These are phyloP conservation scores for thale cress (Arabidopsis thaliana) DNA, from an alignment of 345 rosid species.

Conservation along the genomic window TAIR10.1 NC_003071.7:16659501-16660000, in stretches of 20 bases:
- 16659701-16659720: slow-evolving; percentile 38
- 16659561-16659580: slow-evolving; percentile 38
- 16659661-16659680: slow-evolving; percentile 21
- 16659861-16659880: background rate
- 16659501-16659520: slow-evolving; percentile 92
- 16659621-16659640: slow-evolving; percentile 85
- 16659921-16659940: slow-evolving; percentile 17
- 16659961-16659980: no score
- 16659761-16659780: slow-evolving; percentile 98
- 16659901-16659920: background rate
- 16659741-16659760: slow-evolving; percentile 94
- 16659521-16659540: background rate
- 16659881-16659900: background rate
- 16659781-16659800: slow-evolving; percentile 95
- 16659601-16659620: slow-evolving; percentile 86
- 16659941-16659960: background rate
- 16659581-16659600: slow-evolving; percentile 44
- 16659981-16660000: background rate
- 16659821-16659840: background rate
- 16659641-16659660: slow-evolving; percentile 61
- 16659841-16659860: background rate
- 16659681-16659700: slow-evolving; percentile 13
- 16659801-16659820: slow-evolving; percentile 98
- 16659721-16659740: slow-evolving; percentile 87
- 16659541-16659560: slow-evolving; percentile 13